These are phyloP conservation scores for Gyrodon lividus DNA, from an alignment of 768 basidiomycete genomes.

Conservation along the genomic window DNA sequence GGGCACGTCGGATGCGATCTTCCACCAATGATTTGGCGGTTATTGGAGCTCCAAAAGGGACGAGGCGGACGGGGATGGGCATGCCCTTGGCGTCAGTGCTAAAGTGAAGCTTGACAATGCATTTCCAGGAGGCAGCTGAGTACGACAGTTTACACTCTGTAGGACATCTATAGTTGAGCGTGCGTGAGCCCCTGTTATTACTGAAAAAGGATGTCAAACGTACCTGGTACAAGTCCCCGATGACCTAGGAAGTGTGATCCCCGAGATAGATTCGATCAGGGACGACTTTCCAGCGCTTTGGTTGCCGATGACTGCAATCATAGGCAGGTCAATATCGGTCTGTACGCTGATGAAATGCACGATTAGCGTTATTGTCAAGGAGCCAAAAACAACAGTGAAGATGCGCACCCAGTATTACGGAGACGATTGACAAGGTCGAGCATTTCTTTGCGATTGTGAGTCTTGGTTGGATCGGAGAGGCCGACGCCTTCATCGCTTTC, in stretches of 20 bases:
- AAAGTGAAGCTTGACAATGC: constrained; percentile 48
- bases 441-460: constrained; percentile 45
- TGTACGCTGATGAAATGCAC: constrained; percentile 45
- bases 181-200: background rate
- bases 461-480: constrained; percentile 46
- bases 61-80: constrained; percentile 37
- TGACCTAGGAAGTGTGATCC: constrained; percentile 64
- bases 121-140: constrained; percentile 45
- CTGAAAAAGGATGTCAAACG: background rate
- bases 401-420: constrained; percentile 56
- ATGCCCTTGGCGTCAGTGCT: constrained; percentile 39
- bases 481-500: constrained; percentile 40
- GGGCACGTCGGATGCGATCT: constrained; percentile 64
- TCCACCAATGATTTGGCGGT: constrained; percentile 54
- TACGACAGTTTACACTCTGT: constrained; percentile 55
- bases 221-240: constrained; percentile 77
- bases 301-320: constrained; percentile 67
- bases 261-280: constrained; percentile 72
- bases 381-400: background rate
- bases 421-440: constrained; percentile 60
- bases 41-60: constrained; percentile 49
- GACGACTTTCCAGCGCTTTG: constrained; percentile 77
- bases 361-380: background rate
- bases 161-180: constrained; percentile 44
- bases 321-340: constrained; percentile 65